These are phyloP conservation scores for Verruconis gallopava DNA, from an alignment of 2,329 filamentous ascomycete species.

Conservation along the genomic window DNA sequence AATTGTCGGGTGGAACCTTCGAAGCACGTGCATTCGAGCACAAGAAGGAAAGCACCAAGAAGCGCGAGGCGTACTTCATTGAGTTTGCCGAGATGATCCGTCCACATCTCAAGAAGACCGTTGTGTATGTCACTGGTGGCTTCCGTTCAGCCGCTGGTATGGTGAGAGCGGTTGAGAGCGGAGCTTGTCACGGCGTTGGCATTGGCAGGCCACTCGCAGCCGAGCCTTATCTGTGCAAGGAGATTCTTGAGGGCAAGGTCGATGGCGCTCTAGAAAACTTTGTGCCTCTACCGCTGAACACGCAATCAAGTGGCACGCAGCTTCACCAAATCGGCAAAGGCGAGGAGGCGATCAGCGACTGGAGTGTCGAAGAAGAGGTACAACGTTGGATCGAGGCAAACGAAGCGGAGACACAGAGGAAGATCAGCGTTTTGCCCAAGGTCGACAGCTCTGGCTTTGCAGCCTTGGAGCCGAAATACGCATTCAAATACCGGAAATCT, in stretches of 20 bases:
- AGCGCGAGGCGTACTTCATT: constrained; percentile 47
- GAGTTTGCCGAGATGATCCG: constrained; percentile 45
- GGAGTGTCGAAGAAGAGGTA: constrained; percentile 20
- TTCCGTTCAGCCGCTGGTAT: constrained; percentile 43
- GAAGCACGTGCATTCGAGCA: constrained; percentile 40
- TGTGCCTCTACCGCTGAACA: constrained; percentile 19
- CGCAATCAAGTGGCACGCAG: constrained; percentile 19
- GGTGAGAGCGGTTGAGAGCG: constrained; percentile 36
- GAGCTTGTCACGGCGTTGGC: constrained; percentile 45
- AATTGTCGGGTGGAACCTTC: constrained; percentile 49
- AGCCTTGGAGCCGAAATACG: constrained; percentile 14
- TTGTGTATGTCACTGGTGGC: constrained; percentile 46
- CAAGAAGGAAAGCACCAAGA: constrained; percentile 40
- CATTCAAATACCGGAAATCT: constrained; percentile 17
- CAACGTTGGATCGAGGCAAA: constrained; percentile 18
- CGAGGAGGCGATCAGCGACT: constrained; percentile 18
- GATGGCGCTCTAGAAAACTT: constrained; percentile 34
- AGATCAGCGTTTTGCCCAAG: constrained; percentile 16
- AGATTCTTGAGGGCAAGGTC: constrained; percentile 34
- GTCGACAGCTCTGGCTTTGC: constrained; percentile 19
- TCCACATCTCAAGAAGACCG: constrained; percentile 37
- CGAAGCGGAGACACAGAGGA: constrained; percentile 18
- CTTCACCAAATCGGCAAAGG: constrained; percentile 19
- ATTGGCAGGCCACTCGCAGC: constrained; percentile 41
- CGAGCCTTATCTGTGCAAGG: constrained; percentile 34